Conservation (phyloP, 2,329 filamentous ascomycete species). For the Rosellinia necatrix region DNA sequence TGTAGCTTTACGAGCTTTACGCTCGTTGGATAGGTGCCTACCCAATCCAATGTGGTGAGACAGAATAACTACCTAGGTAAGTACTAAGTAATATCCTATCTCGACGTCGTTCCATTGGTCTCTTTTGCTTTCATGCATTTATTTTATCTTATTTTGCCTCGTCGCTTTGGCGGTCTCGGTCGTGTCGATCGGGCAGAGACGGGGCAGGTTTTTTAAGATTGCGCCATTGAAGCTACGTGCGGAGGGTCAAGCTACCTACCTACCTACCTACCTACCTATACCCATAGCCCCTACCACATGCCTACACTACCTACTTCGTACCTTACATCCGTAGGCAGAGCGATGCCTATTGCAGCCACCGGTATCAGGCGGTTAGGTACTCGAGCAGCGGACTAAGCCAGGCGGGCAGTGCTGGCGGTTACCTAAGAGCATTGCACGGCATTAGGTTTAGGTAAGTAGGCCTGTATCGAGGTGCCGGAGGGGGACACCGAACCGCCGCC, state of each 20-base stretch:
- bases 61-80: too few relatives aligned
- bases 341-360: conserved; percentile 17
- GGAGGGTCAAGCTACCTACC: too few relatives aligned
- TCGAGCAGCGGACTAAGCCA: neutral
- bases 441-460: neutral
- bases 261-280: too few relatives aligned
- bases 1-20: too few relatives aligned
- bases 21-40: too few relatives aligned
- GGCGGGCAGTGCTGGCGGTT: neutral
- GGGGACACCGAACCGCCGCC: neutral
- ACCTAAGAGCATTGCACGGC: neutral
- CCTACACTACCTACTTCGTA: too few relatives aligned
- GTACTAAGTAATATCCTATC: conserved; percentile 2
- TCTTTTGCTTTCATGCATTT: neutral
- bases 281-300: conserved; percentile 5
- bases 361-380: neutral
- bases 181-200: neutral
- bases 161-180: too few relatives aligned
- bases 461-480: neutral
- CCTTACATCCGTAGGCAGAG: too few relatives aligned
- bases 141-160: conserved; percentile 7
- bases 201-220: conserved; percentile 1
- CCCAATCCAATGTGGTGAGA: too few relatives aligned
- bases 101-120: neutral
- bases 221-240: conserved; percentile 9